phyloP scores from a whole-genome alignment of 305 asterid species.

The Euphrasia arctica region DNA sequence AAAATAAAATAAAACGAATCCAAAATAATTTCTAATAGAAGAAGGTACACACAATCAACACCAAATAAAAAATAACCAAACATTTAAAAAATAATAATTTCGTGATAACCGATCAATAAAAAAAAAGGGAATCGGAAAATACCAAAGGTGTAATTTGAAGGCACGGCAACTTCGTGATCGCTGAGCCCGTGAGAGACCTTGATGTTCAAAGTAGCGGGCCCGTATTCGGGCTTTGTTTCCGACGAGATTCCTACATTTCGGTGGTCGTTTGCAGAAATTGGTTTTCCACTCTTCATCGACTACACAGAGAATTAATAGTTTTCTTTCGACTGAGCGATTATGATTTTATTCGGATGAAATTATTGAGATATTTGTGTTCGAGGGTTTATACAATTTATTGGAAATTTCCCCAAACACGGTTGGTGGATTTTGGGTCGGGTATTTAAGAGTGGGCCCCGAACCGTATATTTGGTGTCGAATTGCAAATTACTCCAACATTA shows the following conservation, averaged over 20 bases:
- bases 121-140: slow-evolving; percentile 8
- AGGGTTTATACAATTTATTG: background rate
- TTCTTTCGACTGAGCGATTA: background rate
- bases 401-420: slow-evolving; percentile 10
- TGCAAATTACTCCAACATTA: no score
- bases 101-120: background rate
- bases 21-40: background rate
- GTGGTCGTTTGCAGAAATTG: slow-evolving; percentile 12
- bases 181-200: slow-evolving; percentile 48
- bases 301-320: no score
- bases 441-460: slow-evolving; percentile 21
- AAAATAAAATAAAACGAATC: background rate
- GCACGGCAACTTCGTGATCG: slow-evolving; percentile 49
- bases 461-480: slow-evolving; percentile 22
- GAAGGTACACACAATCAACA: background rate
- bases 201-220: slow-evolving; percentile 33
- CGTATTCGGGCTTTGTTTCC: slow-evolving; percentile 22
- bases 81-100: no score
- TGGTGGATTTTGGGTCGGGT: slow-evolving; percentile 27
- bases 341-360: no score
- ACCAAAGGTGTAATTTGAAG: slow-evolving; percentile 63
- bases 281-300: slow-evolving; percentile 29
- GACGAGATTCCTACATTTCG: slow-evolving; percentile 22
- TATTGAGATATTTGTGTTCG: background rate
- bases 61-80: no score